Evolutionary conservation across 208 protist genomes (phyloP), one percentile per base, ranked within the genome.

Genomic region (Trypanosoma melophagium): DNA sequence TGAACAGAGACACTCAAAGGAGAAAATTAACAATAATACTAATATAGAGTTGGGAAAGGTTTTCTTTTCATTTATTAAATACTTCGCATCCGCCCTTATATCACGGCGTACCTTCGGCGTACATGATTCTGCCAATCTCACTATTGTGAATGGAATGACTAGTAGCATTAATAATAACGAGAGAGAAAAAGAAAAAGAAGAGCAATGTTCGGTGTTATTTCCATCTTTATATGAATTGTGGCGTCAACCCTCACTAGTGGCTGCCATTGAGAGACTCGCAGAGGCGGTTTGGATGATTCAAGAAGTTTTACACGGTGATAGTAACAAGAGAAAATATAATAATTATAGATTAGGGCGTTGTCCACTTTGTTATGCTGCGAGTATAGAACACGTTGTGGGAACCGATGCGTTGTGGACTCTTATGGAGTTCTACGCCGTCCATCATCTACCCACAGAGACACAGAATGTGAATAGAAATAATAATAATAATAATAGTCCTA

Each of bases 221-320:
- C 70, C 79, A 4, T 31, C 76, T 7, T 12, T 60, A 19, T 7
- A 60, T 22, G 75, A 85, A 38, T 58, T 87, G 22, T 87, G 79
- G 84, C 74, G 84, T 3, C 81, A 81, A n/a, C 84, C 84, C 0
- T 75, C 81, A 0, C 66, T 90, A 17, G 44, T 90, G 17, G 80
- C 84, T 9, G 81, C 77, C 1, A 56, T 90, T 8, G 81, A 81
- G 35, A 52, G 63, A 13, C 41, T 87, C n/a, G 76, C 79, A 21
- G 67, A 61, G 19, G 42, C 51, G 1, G 49, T 87, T 21, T 79
- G 60, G 69, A 17, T 14, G 0, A 66, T 81, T 25, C 74, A 85
- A 52, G 45, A 0, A 12, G 1, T 14, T 38, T 47, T 71, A 7
- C 84, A 87, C 55, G 61, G 44, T 47, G 17, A 2, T 44, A 31